Base-by-base conservation (phyloP, 1,139 yeast genomes). In the Protomyces gravidus region DNA sequence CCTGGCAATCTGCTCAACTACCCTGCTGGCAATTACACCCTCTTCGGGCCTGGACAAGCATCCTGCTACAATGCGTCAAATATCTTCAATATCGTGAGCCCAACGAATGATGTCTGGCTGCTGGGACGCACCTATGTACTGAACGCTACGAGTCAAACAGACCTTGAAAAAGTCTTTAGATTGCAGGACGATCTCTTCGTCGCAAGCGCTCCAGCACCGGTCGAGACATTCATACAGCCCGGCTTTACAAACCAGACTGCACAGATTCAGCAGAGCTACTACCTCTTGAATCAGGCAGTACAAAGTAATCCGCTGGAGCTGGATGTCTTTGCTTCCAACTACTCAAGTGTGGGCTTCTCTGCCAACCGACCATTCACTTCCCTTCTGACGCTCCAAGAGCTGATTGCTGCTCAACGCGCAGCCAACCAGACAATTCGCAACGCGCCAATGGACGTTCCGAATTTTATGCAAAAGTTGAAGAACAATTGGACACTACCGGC, bases 21-120 rank as follows among this genome's bases (percentile, higher is more conserved):
- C 47, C 47, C 47, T 15, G 30, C 47, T 5, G 47, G 47, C 28
- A 23, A 25, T 21, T 45, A 45, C 11, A 17, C 47, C 19, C 3
- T 45, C 25, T 19, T 15, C 26, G 47, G 47, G 4, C 47, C 47
- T 1, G 17, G 23, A 19, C 15, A 45, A 9, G 47, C 47, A 11
- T 13, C 30, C 27, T 45, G 47, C 17, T 27, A 5, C 47, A 45
- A 45, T n/a, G 21, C 47, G 27, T 23, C 47, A 1, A 21, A 27
- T 6, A 45, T 11, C 17, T 26, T 7, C 26, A 36, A 15, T 2
- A 45, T 45, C n/a, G 17, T 45, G 28, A 25, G 30, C 27, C 47
- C 47, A 13, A 45, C 47, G 9, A 45, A 45, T 25, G 47, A 45
- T 21, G 47, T 45, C 13, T 45, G 47, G 47, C 15, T 45, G 30